These are phyloP conservation scores for Microcera coccophila DNA, from an alignment of 2,329 filamentous ascomycete genomes.

Conservation along the genomic window DNA sequence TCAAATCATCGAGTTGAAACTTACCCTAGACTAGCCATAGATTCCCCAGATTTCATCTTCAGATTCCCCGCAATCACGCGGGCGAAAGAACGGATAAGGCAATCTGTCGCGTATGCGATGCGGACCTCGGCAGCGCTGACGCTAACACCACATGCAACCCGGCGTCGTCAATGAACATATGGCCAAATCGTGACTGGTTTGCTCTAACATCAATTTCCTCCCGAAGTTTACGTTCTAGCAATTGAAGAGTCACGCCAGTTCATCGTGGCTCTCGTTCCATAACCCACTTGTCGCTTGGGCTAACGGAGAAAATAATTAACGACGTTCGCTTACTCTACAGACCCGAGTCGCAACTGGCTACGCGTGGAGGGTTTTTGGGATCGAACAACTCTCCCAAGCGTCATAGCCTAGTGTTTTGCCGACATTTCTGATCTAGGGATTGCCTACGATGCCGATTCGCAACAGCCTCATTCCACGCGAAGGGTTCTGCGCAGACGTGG, in stretches of 20 bases:
- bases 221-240: too few relatives aligned
- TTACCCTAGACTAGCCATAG: too few relatives aligned
- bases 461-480: constrained; percentile 52
- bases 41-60: not conserved
- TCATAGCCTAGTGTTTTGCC: too few relatives aligned
- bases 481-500: constrained; percentile 58
- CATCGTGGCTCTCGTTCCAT: not conserved
- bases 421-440: not conserved
- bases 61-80: not conserved
- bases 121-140: constrained; percentile 4
- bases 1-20: too few relatives aligned
- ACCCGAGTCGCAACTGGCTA: too few relatives aligned
- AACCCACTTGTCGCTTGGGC: constrained; percentile 1
- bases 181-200: too few relatives aligned
- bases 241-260: not conserved
- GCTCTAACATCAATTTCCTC: not conserved
- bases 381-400: too few relatives aligned
- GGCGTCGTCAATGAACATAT: not conserved
- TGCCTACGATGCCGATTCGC: constrained; percentile 39
- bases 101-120: not conserved
- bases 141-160: not conserved
- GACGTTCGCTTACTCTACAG: too few relatives aligned
- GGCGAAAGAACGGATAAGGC: not conserved
- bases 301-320: too few relatives aligned
- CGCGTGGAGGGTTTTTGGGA: too few relatives aligned